Percentiles rank a stretch among this genome's conserved stretches.
Conservation (phyloP, 2,329 filamentous ascomycete species). For the Exophiala bonariae region DNA sequence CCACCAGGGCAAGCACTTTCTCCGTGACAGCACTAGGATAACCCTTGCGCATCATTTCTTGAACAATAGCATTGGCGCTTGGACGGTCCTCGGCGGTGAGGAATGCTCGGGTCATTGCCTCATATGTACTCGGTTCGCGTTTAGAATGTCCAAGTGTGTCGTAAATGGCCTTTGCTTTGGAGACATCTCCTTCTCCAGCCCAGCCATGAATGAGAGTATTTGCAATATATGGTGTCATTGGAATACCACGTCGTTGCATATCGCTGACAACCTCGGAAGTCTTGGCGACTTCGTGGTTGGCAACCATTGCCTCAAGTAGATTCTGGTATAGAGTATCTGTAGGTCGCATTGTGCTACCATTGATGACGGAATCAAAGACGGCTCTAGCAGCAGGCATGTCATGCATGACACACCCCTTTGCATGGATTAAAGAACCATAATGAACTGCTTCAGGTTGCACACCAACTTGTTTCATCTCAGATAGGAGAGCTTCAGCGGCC, state of each 20-base stretch:
- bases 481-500: conserved; percentile 80
- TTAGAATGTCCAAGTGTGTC: conserved; percentile 72
- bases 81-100: conserved; percentile 79
- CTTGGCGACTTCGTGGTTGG: conserved; percentile 79
- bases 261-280: conserved; percentile 72
- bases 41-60: conserved; percentile 85
- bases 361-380: conserved; percentile 79
- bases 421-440: conserved; percentile 93
- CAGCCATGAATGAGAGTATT: conserved; percentile 98
- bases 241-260: conserved; percentile 73
- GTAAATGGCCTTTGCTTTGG: conserved; percentile 77
- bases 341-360: conserved; percentile 64
- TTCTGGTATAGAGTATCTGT: conserved; percentile 93
- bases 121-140: conserved; percentile 96
- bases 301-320: conserved; percentile 94
- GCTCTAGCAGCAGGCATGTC: conserved; percentile 81
- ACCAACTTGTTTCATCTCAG: conserved; percentile 71
- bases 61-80: conserved; percentile 73
- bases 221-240: conserved; percentile 95
- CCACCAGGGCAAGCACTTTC: conserved; percentile 90
- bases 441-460: conserved; percentile 86
- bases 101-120: conserved; percentile 95
- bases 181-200: conserved; percentile 79
- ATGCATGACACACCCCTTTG: conserved; percentile 89
- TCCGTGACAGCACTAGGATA: conserved; percentile 90